Conservation (phyloP, 1,284 basidiomycete genomes). For the Sanghuangporus weigelae region DNA sequence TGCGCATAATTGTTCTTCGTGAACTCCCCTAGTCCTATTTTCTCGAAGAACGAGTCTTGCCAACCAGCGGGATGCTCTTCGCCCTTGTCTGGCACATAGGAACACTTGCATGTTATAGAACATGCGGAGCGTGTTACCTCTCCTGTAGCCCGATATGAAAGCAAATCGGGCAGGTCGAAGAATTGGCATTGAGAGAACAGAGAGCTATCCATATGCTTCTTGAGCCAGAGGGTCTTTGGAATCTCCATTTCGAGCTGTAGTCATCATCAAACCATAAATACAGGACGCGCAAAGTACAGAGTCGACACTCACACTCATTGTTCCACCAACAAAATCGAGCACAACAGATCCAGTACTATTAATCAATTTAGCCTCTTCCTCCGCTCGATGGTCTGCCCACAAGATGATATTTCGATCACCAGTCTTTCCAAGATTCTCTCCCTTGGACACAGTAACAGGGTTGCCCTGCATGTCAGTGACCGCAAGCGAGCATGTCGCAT, state of each 20-base stretch:
- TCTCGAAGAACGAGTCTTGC: slow-evolving; percentile 82
- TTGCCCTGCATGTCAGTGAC: slow-evolving; percentile 74
- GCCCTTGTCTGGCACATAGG: slow-evolving; percentile 76
- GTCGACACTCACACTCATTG: slow-evolving; percentile 75
- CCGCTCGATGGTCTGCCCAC: slow-evolving; percentile 94
- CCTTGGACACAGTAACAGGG: slow-evolving; percentile 79
- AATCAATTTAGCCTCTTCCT: slow-evolving; percentile 87
- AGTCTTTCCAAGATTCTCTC: slow-evolving; percentile 51
- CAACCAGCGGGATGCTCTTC: slow-evolving; percentile 55
- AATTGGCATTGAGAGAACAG: slow-evolving; percentile 86
- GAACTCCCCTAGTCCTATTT: slow-evolving; percentile 75
- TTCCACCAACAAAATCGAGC: slow-evolving; percentile 93
- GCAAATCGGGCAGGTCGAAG: slow-evolving; percentile 96
- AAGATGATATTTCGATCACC: slow-evolving; percentile 84
- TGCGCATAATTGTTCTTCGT: slow-evolving; percentile 67
- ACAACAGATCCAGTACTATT: slow-evolving; percentile 83
- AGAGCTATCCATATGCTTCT: slow-evolving; percentile 75
- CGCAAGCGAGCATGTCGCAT: slow-evolving; percentile 95
- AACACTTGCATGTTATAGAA: slow-evolving; percentile 96
- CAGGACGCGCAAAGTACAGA: not conserved
- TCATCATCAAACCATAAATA: not conserved
- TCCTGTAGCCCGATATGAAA: slow-evolving; percentile 87
- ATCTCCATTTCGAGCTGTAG: slow-evolving; percentile 92
- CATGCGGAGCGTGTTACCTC: slow-evolving; percentile 82
- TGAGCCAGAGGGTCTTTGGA: slow-evolving; percentile 95